Evolutionary conservation across 768 basidiomycete species (phyloP), one percentile per base, ranked within the genome.

Genomic region (Cystofilobasidium bisporidii): DNA sequence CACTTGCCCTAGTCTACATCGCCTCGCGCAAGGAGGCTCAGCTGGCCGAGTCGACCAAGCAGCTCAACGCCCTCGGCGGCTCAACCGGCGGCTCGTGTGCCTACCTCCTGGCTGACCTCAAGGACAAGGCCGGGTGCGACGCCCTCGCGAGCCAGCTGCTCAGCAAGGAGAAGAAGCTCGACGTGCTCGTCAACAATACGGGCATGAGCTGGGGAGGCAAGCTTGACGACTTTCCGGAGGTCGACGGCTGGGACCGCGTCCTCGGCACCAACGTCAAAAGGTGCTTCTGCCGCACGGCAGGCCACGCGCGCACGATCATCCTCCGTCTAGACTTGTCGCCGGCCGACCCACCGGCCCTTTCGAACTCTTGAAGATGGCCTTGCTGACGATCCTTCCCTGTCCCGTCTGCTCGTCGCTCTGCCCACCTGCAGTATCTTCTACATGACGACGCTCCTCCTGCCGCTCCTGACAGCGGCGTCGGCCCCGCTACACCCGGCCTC

Each of bases 171-270:
- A 77, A 75, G 68, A 88, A 86, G 70, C 80, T 93, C 0, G 87
- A 92, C 72, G 85, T 91, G 61, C 82, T 92, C 9, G 83, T 91
- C 53, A 91, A 89, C 76, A 91, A 90, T 76, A 86, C 86, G 12
- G 89, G 89, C 10, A 84, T 83, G 36, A 81, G 86, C n/a, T 90
- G 88, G 89, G 88, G 87, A 22, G 84, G 85, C 11, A 81, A 84
- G 0, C 88, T 81, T 74, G 79, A 82, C 14, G 81, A 85, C 75
- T 78, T 87, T 70, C 88, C 88, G 0, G 89, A 91, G 76, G 84
- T 84, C 71, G 85, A 85, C 71, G 89, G 90, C 1, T 91, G 90
- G 90, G 89, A 91, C 71, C 85, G 86, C 41, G 80, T 91, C 45
- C 82, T 91, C 75, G 83, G 83, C 26, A 83, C 91, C 43, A 92